Conservation (phyloP, 2,329 filamentous ascomycete species). For the Cercospora sp. region DNA sequence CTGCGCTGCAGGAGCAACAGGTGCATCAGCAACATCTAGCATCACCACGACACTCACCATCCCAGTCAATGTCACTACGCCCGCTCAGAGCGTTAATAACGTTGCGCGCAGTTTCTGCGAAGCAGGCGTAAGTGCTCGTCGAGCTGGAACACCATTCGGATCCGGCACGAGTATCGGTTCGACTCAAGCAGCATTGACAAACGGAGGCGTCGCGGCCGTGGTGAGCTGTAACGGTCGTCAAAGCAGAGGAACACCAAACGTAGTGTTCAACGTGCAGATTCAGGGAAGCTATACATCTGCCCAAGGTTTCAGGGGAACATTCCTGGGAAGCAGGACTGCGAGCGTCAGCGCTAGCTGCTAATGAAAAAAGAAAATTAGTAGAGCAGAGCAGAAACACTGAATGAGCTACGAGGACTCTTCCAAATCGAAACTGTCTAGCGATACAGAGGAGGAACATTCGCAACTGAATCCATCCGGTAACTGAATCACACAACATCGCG, state of each 20-base stretch:
- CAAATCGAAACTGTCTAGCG: no score
- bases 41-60: conserved; percentile 15
- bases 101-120: conserved; percentile 16
- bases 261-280: conserved; percentile 8
- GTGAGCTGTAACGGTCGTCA: conserved; percentile 15
- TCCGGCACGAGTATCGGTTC: conserved; percentile 11
- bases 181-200: conserved; percentile 16
- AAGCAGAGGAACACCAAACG: not conserved
- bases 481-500: not conserved
- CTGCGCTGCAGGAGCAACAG: conserved; percentile 17
- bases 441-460: no score
- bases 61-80: conserved; percentile 13
- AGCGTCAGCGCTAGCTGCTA: conserved; percentile 14
- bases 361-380: not conserved
- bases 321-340: conserved; percentile 12
- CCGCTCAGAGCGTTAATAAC: conserved; percentile 10
- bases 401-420: no score
- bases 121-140: conserved; percentile 15
- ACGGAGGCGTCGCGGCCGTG: conserved; percentile 13
- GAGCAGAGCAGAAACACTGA: not conserved
- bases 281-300: conserved; percentile 6
- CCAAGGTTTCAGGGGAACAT: conserved; percentile 10
- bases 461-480: not conserved
- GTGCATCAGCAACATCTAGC: conserved; percentile 13
- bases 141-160: conserved; percentile 5